Percentiles rank a stretch among this genome's conserved stretches.
Evolutionary conservation across 2,329 filamentous ascomycete species (phyloP).

Genomic region (Pseudogymnoascus sp.): DNA sequence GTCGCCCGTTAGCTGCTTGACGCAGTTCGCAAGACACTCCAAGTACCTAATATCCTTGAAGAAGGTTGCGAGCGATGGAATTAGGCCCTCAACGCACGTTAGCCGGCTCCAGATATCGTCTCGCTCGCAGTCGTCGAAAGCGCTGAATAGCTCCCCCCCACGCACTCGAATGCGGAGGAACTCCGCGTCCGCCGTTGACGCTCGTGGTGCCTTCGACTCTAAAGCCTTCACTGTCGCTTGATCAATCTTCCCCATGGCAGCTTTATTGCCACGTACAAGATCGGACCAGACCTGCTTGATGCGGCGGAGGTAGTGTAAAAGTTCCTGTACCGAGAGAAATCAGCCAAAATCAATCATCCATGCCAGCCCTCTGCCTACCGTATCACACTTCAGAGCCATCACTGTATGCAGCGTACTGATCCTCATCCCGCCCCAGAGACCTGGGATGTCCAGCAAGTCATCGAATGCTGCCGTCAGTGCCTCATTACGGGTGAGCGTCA

Average conservation of each 20-base stretch:
- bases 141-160: not conserved
- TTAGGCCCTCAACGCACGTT: not conserved
- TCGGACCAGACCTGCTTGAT: slow-evolving; percentile 1
- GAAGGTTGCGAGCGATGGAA: slow-evolving; percentile 11
- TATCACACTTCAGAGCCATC: slow-evolving; percentile 12
- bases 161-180: not conserved
- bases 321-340: not conserved
- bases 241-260: not conserved
- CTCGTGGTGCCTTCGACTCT: not conserved
- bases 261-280: not conserved
- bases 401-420: slow-evolving; percentile 13
- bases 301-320: not conserved
- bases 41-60: slow-evolving; percentile 16
- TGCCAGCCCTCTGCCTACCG: slow-evolving; percentile 5
- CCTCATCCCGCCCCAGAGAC: slow-evolving; percentile 14
- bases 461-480: slow-evolving; percentile 12
- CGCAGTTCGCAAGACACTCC: slow-evolving; percentile 11
- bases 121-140: not conserved
- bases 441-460: slow-evolving; percentile 12
- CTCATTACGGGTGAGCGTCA: not conserved
- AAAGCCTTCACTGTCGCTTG: not conserved
- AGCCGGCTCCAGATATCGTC: not conserved
- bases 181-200: not conserved
- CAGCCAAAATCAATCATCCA: not conserved
- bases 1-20: slow-evolving; percentile 10